Evolutionary conservation across 257 asterid genomes (phyloP).

Genomic region (Solanum chmielewskii): DNA sequence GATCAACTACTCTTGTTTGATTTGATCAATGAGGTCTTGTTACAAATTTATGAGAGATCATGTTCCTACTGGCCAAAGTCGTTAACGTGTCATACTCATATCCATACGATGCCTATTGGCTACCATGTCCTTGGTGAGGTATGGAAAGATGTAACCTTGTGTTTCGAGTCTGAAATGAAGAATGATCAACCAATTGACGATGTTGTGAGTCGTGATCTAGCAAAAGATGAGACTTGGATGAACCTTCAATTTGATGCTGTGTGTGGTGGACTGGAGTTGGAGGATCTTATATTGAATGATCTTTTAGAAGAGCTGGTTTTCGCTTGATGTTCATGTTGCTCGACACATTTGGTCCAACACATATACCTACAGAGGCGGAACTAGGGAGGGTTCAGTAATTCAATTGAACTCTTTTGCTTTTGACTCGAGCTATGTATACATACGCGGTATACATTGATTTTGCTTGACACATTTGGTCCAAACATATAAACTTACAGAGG

Average conservation of each 20-base stretch:
- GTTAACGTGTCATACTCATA: constrained; percentile 28
- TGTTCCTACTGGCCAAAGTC: constrained; percentile 60
- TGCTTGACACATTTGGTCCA: background rate
- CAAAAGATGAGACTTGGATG: constrained; percentile 53
- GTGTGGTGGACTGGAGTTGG: constrained; percentile 59
- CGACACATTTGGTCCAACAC: background rate
- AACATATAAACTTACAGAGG: background rate
- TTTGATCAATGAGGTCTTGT: constrained; percentile 51
- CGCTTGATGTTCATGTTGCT: background rate
- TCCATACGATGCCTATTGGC: constrained; percentile 55
- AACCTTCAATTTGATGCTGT: constrained; percentile 63
- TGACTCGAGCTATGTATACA: background rate
- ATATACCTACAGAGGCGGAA: background rate
- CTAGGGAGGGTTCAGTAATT: background rate
- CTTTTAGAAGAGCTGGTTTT: constrained; percentile 43
- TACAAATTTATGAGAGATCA: constrained; percentile 46
- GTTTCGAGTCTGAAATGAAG: constrained; percentile 22
- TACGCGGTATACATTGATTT: background rate
- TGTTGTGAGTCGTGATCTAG: constrained; percentile 47
- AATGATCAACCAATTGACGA: constrained; percentile 38
- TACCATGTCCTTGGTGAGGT: constrained; percentile 56
- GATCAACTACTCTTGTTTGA: constrained; percentile 54
- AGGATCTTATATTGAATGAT: constrained; percentile 55
- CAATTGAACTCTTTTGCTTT: background rate
- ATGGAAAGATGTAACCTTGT: constrained; percentile 44